Evolutionary conservation across 495 filamentous ascomycete species (phyloP), one percentile per base, ranked within the genome.

Genomic region (Trichoderma erinaceum): DNA sequence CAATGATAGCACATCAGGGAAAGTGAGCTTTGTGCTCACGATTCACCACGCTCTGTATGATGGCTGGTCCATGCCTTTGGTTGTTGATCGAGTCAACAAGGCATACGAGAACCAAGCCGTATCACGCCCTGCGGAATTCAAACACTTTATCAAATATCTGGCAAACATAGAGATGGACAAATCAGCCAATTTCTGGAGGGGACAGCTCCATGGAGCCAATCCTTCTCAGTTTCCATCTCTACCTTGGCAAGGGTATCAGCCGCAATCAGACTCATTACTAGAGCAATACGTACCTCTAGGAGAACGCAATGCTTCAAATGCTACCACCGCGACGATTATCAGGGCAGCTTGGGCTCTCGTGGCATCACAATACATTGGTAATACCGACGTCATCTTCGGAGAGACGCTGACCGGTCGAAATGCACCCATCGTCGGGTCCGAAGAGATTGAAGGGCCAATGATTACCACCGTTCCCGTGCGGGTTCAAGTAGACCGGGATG

Each of bases 41-140:
- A 80, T 88, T 64, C 88, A 90, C 68, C 88, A 92, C 67, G 84
- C 85, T 1, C 71, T 91, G 2, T 92, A 90, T 68, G 89, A 91
- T 66, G 87, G 88, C 21, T 90, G 87, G 86, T 87, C 82, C 10
- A 81, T 87, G 74, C 79, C 80, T 7, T 71, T 88, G 0, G 78
- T 89, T 15, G 76, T 88, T 7, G 76, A 87, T 18, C 78, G 83
- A 66, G 81, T 89, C 25, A 81, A 81, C 64, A 71, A 72, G 8
- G 72, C 75, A 8, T 82, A 81, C 61, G 66, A 70, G 6, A 72
- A 73, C 15, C 71, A 73, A 6, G 15, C 67, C 11, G 71, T 72
- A 0, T 83, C 81, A 67, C 83, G 85, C 75, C 78, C 78, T 6
- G 73, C 79, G 16, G 74, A 79, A 13, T 82, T 82, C 73, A 77